Percentiles rank a stretch among this genome's conserved stretches.
Conservation (phyloP, 768 basidiomycete genomes). For the Mycena kentingensis region DNA sequence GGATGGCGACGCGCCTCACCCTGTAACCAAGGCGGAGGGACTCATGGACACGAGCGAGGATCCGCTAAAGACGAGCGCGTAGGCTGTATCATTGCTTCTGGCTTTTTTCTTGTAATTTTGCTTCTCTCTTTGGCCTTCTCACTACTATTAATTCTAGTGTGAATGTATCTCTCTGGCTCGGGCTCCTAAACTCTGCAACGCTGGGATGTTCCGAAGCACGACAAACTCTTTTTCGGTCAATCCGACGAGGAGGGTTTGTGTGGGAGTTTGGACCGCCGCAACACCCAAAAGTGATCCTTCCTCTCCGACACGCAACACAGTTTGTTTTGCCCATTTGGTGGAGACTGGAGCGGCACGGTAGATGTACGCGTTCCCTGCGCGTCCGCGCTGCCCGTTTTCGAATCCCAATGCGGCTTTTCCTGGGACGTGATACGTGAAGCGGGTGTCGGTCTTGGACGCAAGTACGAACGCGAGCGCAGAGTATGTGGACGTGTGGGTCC, state of each 20-base stretch:
- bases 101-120: conserved; percentile 15
- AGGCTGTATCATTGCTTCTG: neutral
- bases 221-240: conserved; percentile 79
- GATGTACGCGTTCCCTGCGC: conserved; percentile 83
- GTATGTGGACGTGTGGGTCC: conserved; percentile 82
- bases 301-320: conserved; percentile 71
- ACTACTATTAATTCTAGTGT: conserved; percentile 3
- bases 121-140: conserved; percentile 5
- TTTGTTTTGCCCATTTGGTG: conserved; percentile 74
- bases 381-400: conserved; percentile 68
- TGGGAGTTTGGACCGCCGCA: conserved; percentile 45
- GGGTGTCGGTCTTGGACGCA: conserved; percentile 87
- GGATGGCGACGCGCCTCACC: conserved; percentile 54
- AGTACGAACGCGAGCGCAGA: conserved; percentile 92
- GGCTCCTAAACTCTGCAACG: conserved; percentile 29
- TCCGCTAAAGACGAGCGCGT: conserved; percentile 39
- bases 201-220: conserved; percentile 41
- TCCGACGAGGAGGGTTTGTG: conserved; percentile 54
- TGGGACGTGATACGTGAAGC: conserved; percentile 78
- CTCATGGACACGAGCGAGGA: conserved; percentile 67
- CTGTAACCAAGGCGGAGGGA: conserved; percentile 62
- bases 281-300: conserved; percentile 82
- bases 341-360: conserved; percentile 61
- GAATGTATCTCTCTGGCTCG: neutral
- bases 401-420: conserved; percentile 71